phyloP scores from a whole-genome alignment of 495 filamentous ascomycete species.

The Trichoderma orchidacearum region DNA sequence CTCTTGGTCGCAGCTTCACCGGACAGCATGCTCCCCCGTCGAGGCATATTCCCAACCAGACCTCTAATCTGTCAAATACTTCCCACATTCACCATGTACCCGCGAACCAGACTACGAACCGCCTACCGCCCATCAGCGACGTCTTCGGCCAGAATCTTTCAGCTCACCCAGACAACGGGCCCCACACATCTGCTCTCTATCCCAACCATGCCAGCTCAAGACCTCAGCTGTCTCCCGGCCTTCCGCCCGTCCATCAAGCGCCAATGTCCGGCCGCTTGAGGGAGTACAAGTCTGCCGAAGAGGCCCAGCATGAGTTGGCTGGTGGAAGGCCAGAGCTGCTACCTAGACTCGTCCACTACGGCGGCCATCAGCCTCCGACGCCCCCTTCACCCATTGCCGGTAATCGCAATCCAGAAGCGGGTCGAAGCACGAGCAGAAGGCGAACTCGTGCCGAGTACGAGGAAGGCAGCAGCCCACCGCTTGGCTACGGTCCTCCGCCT shows the following conservation, averaged over 20 bases:
- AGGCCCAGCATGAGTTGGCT: constrained; percentile 78
- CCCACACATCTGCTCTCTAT: constrained; percentile 10
- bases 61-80: constrained; percentile 71
- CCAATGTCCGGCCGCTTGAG: constrained; percentile 41
- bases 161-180: constrained; percentile 34
- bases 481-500: constrained; percentile 46
- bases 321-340: constrained; percentile 84
- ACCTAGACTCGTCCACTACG: constrained; percentile 90
- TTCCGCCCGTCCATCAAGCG: constrained; percentile 12
- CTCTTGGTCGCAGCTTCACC: constrained; percentile 90
- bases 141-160: constrained; percentile 82
- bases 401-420: constrained; percentile 20
- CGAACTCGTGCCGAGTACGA: constrained; percentile 82
- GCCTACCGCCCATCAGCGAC: constrained; percentile 85
- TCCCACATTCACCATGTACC: constrained; percentile 89
- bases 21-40: constrained; percentile 75
- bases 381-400: constrained; percentile 66
- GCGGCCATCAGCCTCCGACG: constrained; percentile 77
- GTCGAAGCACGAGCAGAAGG: constrained; percentile 46
- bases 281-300: constrained; percentile 91
- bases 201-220: constrained; percentile 49
- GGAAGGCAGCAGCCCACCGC: constrained; percentile 66
- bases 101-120: constrained; percentile 79
- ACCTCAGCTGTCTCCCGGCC: constrained; percentile 64
- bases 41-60: constrained; percentile 72